Conservation (phyloP, 805 yeast species). For the Metschnikowia baotianmanensis region DNA sequence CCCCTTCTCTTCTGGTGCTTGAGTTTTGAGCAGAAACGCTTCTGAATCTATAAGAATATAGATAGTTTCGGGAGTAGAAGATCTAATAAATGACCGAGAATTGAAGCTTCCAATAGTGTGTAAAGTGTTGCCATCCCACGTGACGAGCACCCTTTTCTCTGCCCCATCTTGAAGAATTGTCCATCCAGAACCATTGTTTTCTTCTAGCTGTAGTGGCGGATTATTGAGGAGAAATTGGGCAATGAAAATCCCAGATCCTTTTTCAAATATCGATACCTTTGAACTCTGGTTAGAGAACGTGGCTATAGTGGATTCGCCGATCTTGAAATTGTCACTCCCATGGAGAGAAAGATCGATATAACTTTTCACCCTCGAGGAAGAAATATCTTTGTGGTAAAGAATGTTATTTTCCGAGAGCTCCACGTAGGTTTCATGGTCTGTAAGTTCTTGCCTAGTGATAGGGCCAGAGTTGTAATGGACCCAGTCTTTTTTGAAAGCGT, state of each 20-base stretch:
- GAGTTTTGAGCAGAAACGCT: conserved; percentile 2
- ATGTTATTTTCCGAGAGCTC: conserved; percentile 25
- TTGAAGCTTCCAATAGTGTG: conserved; percentile 7
- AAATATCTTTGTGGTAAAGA: conserved; percentile 20
- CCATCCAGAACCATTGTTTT: conserved; percentile 4
- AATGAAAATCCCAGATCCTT: conserved; percentile 12
- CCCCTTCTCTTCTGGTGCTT: background rate
- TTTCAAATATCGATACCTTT: conserved; percentile 13
- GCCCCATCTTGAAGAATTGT: conserved; percentile 5
- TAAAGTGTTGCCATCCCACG: conserved; percentile 8
- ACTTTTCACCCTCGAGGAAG: conserved; percentile 25
- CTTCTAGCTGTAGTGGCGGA: conserved; percentile 4
- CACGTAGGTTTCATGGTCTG: conserved; percentile 18
- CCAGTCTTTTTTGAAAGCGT: conserved; percentile 58
- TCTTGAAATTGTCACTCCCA: conserved; percentile 7
- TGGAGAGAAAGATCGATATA: conserved; percentile 27
- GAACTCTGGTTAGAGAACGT: conserved; percentile 9
- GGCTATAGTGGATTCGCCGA: conserved; percentile 10
- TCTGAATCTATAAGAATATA: conserved; percentile 7
- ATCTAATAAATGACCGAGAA: conserved; percentile 5
- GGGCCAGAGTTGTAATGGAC: conserved; percentile 45
- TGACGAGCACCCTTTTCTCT: conserved; percentile 5
- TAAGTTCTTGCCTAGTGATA: conserved; percentile 20
- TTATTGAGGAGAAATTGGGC: conserved; percentile 4
- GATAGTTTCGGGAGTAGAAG: background rate